These are phyloP conservation scores for Kuraishia piskuri DNA, from an alignment of 805 yeast species.

Conservation along the genomic window DNA sequence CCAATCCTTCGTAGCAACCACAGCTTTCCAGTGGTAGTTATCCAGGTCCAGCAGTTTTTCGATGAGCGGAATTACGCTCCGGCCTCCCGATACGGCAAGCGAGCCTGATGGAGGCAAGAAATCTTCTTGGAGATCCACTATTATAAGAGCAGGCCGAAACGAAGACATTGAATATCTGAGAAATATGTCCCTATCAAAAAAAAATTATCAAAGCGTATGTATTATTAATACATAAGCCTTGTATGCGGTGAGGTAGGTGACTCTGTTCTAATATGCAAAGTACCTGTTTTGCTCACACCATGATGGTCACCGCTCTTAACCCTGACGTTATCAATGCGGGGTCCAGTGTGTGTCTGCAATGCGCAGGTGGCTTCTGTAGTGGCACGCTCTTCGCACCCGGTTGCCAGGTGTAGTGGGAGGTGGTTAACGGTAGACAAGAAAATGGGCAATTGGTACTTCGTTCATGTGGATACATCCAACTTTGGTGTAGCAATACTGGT, in stretches of 20 bases:
- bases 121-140: conserved; percentile 82
- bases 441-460: neutral
- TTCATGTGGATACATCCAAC: no score
- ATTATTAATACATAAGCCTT: no score
- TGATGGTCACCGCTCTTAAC: neutral
- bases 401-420: no score
- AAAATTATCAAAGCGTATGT: no score
- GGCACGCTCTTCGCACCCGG: no score
- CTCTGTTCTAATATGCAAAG: neutral
- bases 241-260: neutral
- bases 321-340: neutral
- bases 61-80: conserved; percentile 45
- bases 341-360: neutral
- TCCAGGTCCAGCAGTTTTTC: conserved; percentile 32
- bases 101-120: conserved; percentile 76
- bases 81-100: conserved; percentile 63
- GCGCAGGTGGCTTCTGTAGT: no score
- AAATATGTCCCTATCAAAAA: no score
- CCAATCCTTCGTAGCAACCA: conserved; percentile 81
- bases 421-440: neutral
- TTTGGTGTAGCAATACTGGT: neutral
- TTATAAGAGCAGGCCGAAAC: conserved; percentile 46
- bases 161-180: neutral
- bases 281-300: neutral
- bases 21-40: conserved; percentile 45